Evolutionary conservation across 306 rosid species (phyloP), one percentile per base, ranked within the genome.

Genomic region (Cyclanthera cordifolia): DNA sequence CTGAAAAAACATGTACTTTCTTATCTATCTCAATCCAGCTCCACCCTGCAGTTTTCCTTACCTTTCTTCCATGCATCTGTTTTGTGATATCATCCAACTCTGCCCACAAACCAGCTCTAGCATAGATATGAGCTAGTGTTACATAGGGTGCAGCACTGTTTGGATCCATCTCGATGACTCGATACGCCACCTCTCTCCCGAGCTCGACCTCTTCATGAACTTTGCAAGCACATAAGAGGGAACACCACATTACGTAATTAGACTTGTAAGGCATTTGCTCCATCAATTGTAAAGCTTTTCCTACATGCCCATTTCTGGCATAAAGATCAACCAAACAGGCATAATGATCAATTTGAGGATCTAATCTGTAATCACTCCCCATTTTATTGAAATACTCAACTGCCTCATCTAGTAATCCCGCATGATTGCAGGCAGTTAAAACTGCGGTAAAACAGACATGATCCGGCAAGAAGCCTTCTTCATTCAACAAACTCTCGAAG

Each of bases 301-400:
- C 75, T n/a, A 87, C 55, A 63, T 81, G 72, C 56, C 88, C 88
- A 25, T 78, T 81, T 85, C 88, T 82, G 64, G 82, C 90, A 72
- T 79, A 79, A n/a, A 87, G 93, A 74, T 87, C 86, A 32, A 87
- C 46, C 83, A 84, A 75, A 82, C 90, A 85, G 72, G 86, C 90
- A 77, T 79, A 87, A 57, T 82, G 88, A 70, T 87, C 90, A 50
- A 72, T 73, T 72, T 74, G 72, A 69, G 89, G 90, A 72, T 61
- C 68, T 43, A 85, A 52, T 46, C 70, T 68, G 19, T 79, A 81
- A 37, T 54, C 41, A 48, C 75, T 43, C 52, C 65, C 84, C 90
- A 83, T 85, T 79, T 72, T 76, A 57, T 79, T 83, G 53, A 85
- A 85, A 58, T 85, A 83, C 17, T 76, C 78, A 53, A 74, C 66